These are phyloP conservation scores for Closterium sp. DNA, from an alignment of 139 green algal genomes.

Conservation along the genomic window DNA sequence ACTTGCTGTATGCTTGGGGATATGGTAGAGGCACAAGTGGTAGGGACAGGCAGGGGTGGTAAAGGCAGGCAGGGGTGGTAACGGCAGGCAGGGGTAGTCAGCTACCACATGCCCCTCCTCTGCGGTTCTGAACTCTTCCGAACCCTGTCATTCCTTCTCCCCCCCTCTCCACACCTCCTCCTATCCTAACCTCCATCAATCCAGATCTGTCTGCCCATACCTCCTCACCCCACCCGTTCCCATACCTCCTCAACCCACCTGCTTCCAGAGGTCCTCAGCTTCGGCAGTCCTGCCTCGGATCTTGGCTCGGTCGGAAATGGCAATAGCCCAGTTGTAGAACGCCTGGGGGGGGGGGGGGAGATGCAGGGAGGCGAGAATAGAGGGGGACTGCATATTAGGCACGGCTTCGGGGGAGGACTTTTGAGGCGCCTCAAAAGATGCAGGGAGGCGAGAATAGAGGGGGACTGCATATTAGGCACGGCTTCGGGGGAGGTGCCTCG, in stretches of 20 bases:
- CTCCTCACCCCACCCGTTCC: neutral
- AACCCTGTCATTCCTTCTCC: no score
- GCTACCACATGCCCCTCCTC: no score
- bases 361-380: neutral
- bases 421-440: neutral
- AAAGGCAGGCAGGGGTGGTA: no score
- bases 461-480: neutral
- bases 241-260: neutral
- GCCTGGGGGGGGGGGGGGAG: slow-evolving; percentile 3
- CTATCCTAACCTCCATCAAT: neutral
- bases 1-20: slow-evolving; percentile 51
- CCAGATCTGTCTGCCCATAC: neutral
- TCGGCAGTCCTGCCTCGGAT: slow-evolving; percentile 44
- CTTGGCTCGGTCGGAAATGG: slow-evolving; percentile 52
- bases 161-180: neutral
- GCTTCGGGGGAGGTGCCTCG: slow-evolving; percentile 21
- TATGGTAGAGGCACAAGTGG: no score
- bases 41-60: no score
- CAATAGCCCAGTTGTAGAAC: slow-evolving; percentile 55
- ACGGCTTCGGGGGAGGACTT: no score
- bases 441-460: neutral
- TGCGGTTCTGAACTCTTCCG: no score
- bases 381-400: no score
- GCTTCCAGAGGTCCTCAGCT: slow-evolving; percentile 46
- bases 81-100: no score